phyloP scores from a whole-genome alignment of 805 yeast species.

The Cyberlindnera amylophila region DNA sequence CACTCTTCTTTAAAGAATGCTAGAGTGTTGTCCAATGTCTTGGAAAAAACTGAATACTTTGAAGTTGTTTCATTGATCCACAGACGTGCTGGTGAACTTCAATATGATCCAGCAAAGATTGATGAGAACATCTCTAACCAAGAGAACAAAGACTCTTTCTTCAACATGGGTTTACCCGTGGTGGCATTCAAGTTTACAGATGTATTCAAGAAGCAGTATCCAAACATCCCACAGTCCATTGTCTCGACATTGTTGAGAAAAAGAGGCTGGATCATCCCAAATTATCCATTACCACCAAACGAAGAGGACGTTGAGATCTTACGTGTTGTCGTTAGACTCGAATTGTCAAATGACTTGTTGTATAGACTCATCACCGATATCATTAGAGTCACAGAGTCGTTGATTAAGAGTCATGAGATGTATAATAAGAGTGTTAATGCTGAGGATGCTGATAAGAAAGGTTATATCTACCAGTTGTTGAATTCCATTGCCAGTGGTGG shows the following conservation, averaged over 20 bases:
- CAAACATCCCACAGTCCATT: constrained; percentile 79
- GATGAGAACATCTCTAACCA: constrained; percentile 28
- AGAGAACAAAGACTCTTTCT: constrained; percentile 40
- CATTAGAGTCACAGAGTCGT: constrained; percentile 46
- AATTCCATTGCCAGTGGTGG: constrained; percentile 56
- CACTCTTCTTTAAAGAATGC: constrained; percentile 67
- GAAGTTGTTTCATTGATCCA: constrained; percentile 78
- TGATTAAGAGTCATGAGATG: constrained; percentile 43
- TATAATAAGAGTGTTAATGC: constrained; percentile 16
- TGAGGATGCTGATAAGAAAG: constrained; percentile 21
- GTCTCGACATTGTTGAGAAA: constrained; percentile 69
- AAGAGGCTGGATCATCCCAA: constrained; percentile 85
- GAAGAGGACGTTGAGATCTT: constrained; percentile 64
- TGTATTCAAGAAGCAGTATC: constrained; percentile 53
- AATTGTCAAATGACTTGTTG: constrained; percentile 57
- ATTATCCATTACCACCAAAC: constrained; percentile 71
- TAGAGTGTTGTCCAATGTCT: constrained; percentile 53
- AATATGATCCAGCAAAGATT: constrained; percentile 17
- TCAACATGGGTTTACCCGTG: constrained; percentile 80
- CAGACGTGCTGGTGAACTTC: constrained; percentile 43
- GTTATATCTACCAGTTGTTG: constrained; percentile 44
- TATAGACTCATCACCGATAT: constrained; percentile 63
- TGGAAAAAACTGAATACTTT: constrained; percentile 63
- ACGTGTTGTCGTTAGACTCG: constrained; percentile 78
- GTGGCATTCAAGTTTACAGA: constrained; percentile 78